Evolutionary conservation across 208 protist genomes (phyloP).

Genomic region (Trypanosoma vivax): DNA sequence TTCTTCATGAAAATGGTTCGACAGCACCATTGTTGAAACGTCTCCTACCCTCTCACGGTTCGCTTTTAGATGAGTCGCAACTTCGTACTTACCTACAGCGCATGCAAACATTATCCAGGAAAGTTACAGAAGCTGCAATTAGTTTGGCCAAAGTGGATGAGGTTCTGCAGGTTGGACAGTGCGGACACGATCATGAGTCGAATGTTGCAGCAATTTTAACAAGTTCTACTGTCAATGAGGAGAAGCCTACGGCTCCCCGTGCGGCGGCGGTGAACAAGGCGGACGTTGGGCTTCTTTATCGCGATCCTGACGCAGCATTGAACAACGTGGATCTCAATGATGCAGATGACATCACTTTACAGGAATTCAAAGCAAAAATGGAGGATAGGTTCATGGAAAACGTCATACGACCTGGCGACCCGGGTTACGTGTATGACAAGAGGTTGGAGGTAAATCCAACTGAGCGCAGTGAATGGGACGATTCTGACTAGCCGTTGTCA

Average conservation of each 20-base stretch:
- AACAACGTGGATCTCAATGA: constrained; percentile 86
- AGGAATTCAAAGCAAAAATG: constrained; percentile 88
- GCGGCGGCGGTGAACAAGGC: constrained; percentile 53
- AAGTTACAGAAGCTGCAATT: neutral
- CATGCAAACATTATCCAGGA: constrained; percentile 44
- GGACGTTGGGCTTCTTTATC: constrained; percentile 83
- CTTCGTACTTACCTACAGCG: constrained; percentile 53
- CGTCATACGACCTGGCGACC: constrained; percentile 68
- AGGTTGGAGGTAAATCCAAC: constrained; percentile 67
- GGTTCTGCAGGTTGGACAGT: no score
- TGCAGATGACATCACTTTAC: constrained; percentile 79
- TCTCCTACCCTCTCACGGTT: constrained; percentile 47
- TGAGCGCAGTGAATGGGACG: constrained; percentile 82
- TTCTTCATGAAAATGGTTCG: constrained; percentile 25
- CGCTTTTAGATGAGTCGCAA: constrained; percentile 45
- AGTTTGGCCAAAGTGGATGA: neutral
- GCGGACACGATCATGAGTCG: no score
- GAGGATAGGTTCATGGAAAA: constrained; percentile 68
- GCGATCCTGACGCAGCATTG: constrained; percentile 76
- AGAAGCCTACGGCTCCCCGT: neutral
- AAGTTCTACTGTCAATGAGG: no score
- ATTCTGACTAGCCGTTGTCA: constrained; percentile 30
- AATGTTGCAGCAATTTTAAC: no score
- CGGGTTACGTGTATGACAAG: constrained; percentile 83
- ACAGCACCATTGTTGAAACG: constrained; percentile 44